phyloP scores from a whole-genome alignment of 2,329 filamentous ascomycete genomes.

The Hymenoscyphus scutula region DNA sequence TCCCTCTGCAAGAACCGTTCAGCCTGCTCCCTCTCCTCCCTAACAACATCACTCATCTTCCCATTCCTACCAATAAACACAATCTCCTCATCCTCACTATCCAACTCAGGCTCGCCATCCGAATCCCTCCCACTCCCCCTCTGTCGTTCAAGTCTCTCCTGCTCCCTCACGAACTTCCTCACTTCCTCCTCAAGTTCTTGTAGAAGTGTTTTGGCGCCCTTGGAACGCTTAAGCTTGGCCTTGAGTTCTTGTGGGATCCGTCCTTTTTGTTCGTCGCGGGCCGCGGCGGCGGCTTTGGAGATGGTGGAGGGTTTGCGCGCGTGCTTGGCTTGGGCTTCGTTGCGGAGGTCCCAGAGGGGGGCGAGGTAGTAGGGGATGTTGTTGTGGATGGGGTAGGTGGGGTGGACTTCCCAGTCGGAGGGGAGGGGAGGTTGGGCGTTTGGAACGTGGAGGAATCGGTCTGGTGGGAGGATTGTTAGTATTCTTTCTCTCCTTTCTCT shows the following conservation, averaged over 20 bases:
- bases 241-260: slow-evolving; percentile 77
- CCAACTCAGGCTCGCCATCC: slow-evolving; percentile 46
- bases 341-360: slow-evolving; percentile 72
- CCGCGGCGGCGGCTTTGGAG: not conserved
- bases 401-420: slow-evolving; percentile 77
- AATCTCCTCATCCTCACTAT: slow-evolving; percentile 76
- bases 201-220: slow-evolving; percentile 75
- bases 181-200: slow-evolving; percentile 84
- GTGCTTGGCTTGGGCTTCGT: slow-evolving; percentile 38
- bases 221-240: slow-evolving; percentile 72
- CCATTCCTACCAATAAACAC: slow-evolving; percentile 77
- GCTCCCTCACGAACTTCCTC: slow-evolving; percentile 66
- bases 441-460: slow-evolving; percentile 82
- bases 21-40: slow-evolving; percentile 53
- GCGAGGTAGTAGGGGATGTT: slow-evolving; percentile 88
- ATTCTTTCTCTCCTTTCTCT: not conserved
- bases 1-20: slow-evolving; percentile 55
- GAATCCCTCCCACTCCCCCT: slow-evolving; percentile 33
- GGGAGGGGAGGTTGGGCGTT: slow-evolving; percentile 79
- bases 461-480: slow-evolving; percentile 45
- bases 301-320: slow-evolving; percentile 37
- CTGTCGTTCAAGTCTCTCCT: slow-evolving; percentile 49
- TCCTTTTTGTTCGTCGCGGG: slow-evolving; percentile 43
- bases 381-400: slow-evolving; percentile 73
- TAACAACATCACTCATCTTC: slow-evolving; percentile 52